A percentile compares a stretch with the other conserved stretches of the same genome.
phyloP scores from a whole-genome alignment of 768 basidiomycete species.

The Gymnopilus junonius region DNA sequence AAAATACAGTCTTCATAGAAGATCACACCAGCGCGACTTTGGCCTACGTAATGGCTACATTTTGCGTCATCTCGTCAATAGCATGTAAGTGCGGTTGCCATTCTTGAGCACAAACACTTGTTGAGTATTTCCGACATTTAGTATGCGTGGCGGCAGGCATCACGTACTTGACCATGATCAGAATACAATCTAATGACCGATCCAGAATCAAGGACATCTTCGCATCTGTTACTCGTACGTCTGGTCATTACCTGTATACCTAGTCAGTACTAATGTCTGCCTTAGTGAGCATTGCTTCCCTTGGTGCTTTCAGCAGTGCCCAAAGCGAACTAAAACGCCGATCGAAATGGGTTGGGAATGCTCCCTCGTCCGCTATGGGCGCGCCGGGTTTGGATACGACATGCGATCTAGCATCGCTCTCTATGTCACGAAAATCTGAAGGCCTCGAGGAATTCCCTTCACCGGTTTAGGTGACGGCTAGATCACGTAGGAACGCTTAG shows the following conservation, averaged over 20 bases:
- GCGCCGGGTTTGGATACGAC: not conserved
- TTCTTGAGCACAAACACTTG: not conserved
- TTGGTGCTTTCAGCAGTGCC: not conserved
- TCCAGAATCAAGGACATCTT: not conserved
- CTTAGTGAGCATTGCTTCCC: not conserved
- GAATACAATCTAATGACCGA: not conserved
- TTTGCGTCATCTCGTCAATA: not conserved
- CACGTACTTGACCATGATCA: not conserved
- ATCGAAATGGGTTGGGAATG: not conserved
- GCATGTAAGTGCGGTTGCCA: not conserved
- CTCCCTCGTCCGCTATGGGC: not conserved
- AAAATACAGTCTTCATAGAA: not conserved
- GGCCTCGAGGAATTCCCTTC: not conserved
- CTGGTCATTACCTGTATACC: not conserved
- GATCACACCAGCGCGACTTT: not conserved
- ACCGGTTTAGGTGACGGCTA: not conserved
- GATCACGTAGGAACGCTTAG: too few relatives aligned
- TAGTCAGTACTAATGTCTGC: not conserved
- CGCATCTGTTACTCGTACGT: not conserved
- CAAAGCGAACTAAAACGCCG: not conserved
- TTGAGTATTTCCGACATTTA: not conserved
- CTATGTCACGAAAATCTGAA: not conserved
- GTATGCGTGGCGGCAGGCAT: not conserved
- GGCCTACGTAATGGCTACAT: not conserved
- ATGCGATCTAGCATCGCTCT: not conserved